Base-by-base conservation (phyloP, 139 green algal genomes). In the Auxenochlorella pyrenoidosa region DNA sequence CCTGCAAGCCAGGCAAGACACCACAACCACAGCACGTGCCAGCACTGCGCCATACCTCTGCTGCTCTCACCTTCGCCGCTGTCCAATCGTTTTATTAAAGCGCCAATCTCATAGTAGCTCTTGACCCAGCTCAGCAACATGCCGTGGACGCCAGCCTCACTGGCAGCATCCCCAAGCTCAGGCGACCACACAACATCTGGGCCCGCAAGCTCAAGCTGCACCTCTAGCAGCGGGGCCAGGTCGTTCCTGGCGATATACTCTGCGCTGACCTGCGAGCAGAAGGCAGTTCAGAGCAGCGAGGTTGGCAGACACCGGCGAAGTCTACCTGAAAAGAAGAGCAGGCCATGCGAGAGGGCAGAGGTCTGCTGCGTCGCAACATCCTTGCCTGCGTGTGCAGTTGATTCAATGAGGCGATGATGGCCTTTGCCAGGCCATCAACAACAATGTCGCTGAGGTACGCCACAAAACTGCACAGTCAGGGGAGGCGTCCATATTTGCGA, bases 401-500 rank as follows among this genome's bases (percentile, higher is more conserved):
- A 41, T 86, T 58, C 16, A 93, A 26, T 13, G 92, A 95, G 60
- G 90, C 87, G 16, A 96, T 93, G 82, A 98, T 97, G 59, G 91
- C 90, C 0, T 89, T 82, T 0, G 90, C 89, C 59, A 98, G 95
- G 47, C 96, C 96, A 24, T 95, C 88, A 10, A 97, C 93, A n/a
- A 98, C 94, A 58, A 98, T 96, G 77, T 95, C 91, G 36, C 89
- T 93, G 5, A 97, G 93, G 89, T 96, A 97, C 71, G 97, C 94
- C 24, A 97, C 93, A 83, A 98, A 98, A 68, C 81, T 76, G 75
- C 75, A 81, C 26, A 8, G 2, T 12, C 32, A 21, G 10, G 6
- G 72, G 10, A 21, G 21, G 38, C 1, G 21, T 38, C 2, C 63
- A 71, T 4, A 71, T 4, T 28, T 28, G 59, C 21, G 13, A 22